Conservation (phyloP, 2,329 filamentous ascomycete genomes). For the Leptodontidium sp. region DNA sequence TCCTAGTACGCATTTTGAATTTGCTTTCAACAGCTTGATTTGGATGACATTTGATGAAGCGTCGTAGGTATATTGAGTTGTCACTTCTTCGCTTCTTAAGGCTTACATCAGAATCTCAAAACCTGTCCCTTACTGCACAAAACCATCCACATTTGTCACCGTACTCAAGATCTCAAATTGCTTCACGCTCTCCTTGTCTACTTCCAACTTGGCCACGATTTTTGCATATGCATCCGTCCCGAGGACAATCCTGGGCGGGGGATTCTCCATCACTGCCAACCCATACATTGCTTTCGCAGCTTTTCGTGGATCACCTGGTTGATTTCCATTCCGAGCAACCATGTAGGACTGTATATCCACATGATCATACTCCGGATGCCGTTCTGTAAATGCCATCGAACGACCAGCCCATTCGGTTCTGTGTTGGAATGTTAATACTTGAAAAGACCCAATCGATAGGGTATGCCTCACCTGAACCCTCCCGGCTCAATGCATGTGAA, state of each 20-base stretch:
- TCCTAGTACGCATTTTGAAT: too few species aligned
- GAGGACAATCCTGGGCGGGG: slow-evolving; percentile 4
- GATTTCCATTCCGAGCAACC: slow-evolving; percentile 4
- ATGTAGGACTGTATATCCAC: slow-evolving; percentile 9
- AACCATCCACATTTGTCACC: slow-evolving; percentile 13
- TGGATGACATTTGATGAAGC: too few species aligned
- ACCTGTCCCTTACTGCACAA: neutral
- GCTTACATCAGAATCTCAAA: too few species aligned
- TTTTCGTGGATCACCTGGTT: slow-evolving; percentile 11
- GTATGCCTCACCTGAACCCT: neutral
- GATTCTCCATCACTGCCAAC: slow-evolving; percentile 14
- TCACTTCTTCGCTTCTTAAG: too few species aligned
- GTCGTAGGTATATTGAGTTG: too few species aligned
- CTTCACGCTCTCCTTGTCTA: neutral
- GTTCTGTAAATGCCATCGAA: slow-evolving; percentile 15
- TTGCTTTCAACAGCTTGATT: too few species aligned
- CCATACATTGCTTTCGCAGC: slow-evolving; percentile 8
- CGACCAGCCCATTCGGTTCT: slow-evolving; percentile 18
- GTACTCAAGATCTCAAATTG: slow-evolving; percentile 4
- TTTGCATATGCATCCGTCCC: slow-evolving; percentile 8
- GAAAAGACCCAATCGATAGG: too few species aligned
- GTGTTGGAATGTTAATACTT: too few species aligned
- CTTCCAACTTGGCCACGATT: slow-evolving; percentile 14
- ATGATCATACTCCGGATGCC: slow-evolving; percentile 17
- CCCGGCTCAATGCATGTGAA: slow-evolving; percentile 31